phyloP scores from a whole-genome alignment of 352 stramenopile species.

The Globisporangium carolinianum region DNA sequence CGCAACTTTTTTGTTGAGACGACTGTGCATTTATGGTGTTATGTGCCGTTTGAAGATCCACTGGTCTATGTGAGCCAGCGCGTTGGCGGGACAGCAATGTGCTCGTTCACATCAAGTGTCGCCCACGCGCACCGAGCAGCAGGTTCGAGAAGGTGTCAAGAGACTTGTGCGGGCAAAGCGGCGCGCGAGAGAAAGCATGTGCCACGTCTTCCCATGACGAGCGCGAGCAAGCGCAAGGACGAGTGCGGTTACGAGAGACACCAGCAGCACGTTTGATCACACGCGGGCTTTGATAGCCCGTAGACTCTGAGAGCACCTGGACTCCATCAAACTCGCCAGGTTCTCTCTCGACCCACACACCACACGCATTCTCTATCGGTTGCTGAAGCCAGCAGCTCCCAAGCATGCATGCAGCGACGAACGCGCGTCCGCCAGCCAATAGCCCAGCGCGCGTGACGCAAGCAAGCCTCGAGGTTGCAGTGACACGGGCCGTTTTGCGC shows the following conservation, averaged over 20 bases:
- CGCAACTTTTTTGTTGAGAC: neutral
- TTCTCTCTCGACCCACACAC: no score
- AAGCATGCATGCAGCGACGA: neutral
- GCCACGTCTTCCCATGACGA: no score
- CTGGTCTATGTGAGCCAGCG: neutral
- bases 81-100: no score
- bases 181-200: neutral
- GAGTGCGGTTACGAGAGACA: no score
- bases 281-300: no score
- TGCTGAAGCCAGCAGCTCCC: no score
- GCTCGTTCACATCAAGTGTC: neutral
- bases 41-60: slow-evolving; percentile 1
- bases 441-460: neutral
- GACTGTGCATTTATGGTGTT: neutral
- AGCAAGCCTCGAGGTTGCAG: neutral
- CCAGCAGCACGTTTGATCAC: no score
- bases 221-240: no score
- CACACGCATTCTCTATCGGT: no score
- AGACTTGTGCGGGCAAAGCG: neutral
- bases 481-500: neutral
- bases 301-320: no score
- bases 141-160: neutral
- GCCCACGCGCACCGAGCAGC: neutral
- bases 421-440: neutral
- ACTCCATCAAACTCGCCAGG: no score